Conservation (phyloP, 2,329 filamentous ascomycete species). For the Pseudocercospora vitis region DNA sequence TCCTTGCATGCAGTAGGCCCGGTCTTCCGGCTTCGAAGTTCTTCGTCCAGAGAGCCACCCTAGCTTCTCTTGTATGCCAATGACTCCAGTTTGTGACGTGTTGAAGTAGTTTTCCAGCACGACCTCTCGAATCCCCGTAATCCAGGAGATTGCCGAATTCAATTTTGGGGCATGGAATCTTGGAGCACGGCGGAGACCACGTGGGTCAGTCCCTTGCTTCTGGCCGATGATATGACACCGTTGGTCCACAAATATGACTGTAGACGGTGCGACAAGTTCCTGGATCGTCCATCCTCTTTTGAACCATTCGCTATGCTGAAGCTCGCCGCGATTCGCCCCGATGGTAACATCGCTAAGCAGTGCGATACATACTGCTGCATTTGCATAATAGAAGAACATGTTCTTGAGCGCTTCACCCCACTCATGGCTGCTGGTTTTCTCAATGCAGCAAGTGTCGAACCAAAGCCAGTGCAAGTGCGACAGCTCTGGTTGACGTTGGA, state of each 20-base stretch:
- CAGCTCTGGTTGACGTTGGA: too few relatives aligned
- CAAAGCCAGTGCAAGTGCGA: conserved; percentile 12
- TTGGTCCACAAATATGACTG: conserved; percentile 7
- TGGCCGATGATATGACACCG: background rate
- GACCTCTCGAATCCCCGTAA: too few relatives aligned
- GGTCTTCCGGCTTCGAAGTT: too few relatives aligned
- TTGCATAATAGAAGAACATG: conserved; percentile 34
- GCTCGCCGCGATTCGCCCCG: background rate
- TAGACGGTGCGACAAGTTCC: conserved; percentile 11
- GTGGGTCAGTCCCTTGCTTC: too few relatives aligned
- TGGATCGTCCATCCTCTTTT: conserved; percentile 13
- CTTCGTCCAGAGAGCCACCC: too few relatives aligned
- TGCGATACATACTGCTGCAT: conserved; percentile 10
- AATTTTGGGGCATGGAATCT: too few relatives aligned
- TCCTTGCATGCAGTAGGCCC: too few relatives aligned
- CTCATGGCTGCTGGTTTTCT: conserved; percentile 44
- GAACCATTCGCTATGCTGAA: conserved; percentile 14
- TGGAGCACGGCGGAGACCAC: too few relatives aligned
- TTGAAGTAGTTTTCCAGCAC: too few relatives aligned
- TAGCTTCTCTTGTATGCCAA: too few relatives aligned
- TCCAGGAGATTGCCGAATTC: too few relatives aligned
- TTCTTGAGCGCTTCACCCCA: conserved; percentile 39
- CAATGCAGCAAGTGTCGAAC: conserved; percentile 22
- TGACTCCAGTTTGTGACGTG: too few relatives aligned
- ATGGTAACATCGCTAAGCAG: conserved; percentile 10